Evolutionary conservation across 805 yeast species (phyloP).

Genomic region (Brettanomyces bruxellensis): DNA sequence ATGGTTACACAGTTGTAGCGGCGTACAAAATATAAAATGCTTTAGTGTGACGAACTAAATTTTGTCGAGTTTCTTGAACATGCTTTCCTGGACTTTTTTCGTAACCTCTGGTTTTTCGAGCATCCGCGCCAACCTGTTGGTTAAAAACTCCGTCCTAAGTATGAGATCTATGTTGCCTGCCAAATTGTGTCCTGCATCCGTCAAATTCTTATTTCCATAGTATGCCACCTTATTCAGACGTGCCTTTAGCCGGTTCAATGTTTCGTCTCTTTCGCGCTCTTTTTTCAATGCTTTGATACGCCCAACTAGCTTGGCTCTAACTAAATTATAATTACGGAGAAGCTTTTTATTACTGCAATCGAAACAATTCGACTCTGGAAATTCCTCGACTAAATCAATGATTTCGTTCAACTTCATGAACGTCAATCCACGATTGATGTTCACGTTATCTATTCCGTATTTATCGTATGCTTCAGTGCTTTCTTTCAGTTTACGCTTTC

Average conservation of each 20-base stretch:
- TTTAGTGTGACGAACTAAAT: too few species aligned
- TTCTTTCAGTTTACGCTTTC: not conserved
- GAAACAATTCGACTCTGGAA: constrained; percentile 19
- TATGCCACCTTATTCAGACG: not conserved
- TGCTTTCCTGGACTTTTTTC: not conserved
- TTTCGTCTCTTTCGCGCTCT: constrained; percentile 8
- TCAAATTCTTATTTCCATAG: too few species aligned
- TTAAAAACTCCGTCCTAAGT: not conserved
- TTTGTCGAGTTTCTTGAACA: not conserved
- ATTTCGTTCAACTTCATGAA: constrained; percentile 15
- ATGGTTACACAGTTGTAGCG: too few species aligned
- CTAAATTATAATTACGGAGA: constrained; percentile 17
- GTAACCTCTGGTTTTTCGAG: not conserved
- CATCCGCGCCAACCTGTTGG: not conserved
- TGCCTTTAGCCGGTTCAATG: constrained; percentile 6
- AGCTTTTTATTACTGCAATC: constrained; percentile 13
- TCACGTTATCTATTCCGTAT: constrained; percentile 7
- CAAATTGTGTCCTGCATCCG: too few species aligned
- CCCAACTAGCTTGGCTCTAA: constrained; percentile 7
- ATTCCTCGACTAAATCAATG: constrained; percentile 18
- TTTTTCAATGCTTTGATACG: constrained; percentile 10
- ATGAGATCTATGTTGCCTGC: not conserved
- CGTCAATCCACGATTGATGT: constrained; percentile 16
- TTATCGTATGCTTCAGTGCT: not conserved
- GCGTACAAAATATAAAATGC: too few species aligned